Evolutionary conservation across 1,139 yeast genomes (phyloP), one percentile per base, ranked within the genome.

Genomic region (Diutina neorugosa): DNA sequence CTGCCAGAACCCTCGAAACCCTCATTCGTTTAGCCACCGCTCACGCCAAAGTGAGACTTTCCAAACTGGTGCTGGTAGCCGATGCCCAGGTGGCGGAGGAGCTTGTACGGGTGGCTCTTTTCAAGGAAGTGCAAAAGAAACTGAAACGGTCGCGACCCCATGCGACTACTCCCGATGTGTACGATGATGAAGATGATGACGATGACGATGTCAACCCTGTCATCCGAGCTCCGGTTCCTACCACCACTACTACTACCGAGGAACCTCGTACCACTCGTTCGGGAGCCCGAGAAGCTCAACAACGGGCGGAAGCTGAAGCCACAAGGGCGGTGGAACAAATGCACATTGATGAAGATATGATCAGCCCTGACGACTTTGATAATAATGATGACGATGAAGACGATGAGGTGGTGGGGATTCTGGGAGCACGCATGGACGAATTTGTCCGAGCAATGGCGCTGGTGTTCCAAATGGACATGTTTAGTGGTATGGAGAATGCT

Each of bases 1-100:
- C 99, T 2, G 96, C 98, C 21, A 88, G 99, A 82, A 94, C 98
- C 3, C 75, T 93, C 61, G 99, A 93, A 70, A 93, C 99, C 0
- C 76, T 93, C 61, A 93, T 93, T 66, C 96, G 99, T 74, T 74
- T 93, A 57, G 78, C 98, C 1, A 88, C 98, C 1, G 98, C 98
- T 0, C 99, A 93, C 68, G 98, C 99, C 21, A 93, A 93, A 65
- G 89, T 93, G 14, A 77, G 98, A 61, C 74, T 93, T 54, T 86
- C 96, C 23, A 80, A 80, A 60, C 75, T 80, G 2, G 84, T 93
- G 20, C 89, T 85, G 44, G 79, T 79, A 34, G 77, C 76, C 58
- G 99, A 93, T 68, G 96, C 97, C 1, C 73, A 77, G 58, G 84
- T 87, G 48, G 98, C 99, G 3, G 94, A 89, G 60, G 86, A 85